Conservation (phyloP, 208 protist genomes). For the Leishmania lainsoni region DNA sequence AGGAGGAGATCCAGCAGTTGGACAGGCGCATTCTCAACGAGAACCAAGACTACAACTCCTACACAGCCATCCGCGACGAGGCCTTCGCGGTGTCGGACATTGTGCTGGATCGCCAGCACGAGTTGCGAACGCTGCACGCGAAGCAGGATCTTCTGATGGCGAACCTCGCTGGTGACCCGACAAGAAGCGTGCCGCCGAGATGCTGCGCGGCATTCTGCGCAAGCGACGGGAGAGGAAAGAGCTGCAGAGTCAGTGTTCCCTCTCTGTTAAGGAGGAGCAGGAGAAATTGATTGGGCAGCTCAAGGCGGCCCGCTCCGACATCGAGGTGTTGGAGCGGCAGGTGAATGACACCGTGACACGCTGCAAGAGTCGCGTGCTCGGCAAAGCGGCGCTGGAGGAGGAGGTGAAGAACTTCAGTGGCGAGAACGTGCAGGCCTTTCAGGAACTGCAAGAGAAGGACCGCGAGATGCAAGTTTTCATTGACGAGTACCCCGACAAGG, state of each 20-base stretch:
- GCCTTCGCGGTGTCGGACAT: slow-evolving; percentile 74
- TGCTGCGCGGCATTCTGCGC: slow-evolving; percentile 71
- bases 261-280: slow-evolving; percentile 88
- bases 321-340: slow-evolving; percentile 86
- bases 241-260: slow-evolving; percentile 72
- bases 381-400: slow-evolving; percentile 72
- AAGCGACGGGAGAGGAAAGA: slow-evolving; percentile 74
- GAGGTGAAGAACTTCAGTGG: slow-evolving; percentile 88
- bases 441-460: slow-evolving; percentile 86
- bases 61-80: slow-evolving; percentile 75
- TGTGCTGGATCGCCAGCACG: slow-evolving; percentile 82
- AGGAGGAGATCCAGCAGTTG: slow-evolving; percentile 83
- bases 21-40: slow-evolving; percentile 74
- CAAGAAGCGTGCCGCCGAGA: slow-evolving; percentile 73
- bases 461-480: slow-evolving; percentile 88
- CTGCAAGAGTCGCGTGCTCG: slow-evolving; percentile 71
- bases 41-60: slow-evolving; percentile 77
- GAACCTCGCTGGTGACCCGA: slow-evolving; percentile 76
- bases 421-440: slow-evolving; percentile 82
- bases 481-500: slow-evolving; percentile 80
- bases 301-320: slow-evolving; percentile 75
- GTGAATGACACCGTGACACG: slow-evolving; percentile 77
- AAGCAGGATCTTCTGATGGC: slow-evolving; percentile 85
- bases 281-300: slow-evolving; percentile 81
- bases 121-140: slow-evolving; percentile 78